Base-by-base conservation (phyloP, 148 eudicot genomes). In the Rhododendron molle region DNA sequence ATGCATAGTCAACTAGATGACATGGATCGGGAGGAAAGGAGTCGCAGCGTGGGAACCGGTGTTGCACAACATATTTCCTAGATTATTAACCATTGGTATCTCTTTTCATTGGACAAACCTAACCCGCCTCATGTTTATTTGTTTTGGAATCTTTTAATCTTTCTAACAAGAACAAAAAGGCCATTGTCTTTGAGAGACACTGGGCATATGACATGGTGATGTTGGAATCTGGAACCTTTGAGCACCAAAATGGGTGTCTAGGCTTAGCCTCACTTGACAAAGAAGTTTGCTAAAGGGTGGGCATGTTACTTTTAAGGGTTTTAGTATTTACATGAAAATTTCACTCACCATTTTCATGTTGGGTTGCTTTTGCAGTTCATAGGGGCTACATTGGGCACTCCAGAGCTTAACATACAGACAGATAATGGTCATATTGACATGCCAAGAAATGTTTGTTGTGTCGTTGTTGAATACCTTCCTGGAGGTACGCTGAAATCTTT, bases 401-500 rank as follows among this genome's bases (percentile, higher is more conserved):
- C 97, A 58, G 95, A 90, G 86, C 89, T 95, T 60, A 94, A 92
- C 87, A 87, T 95, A 84, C 97, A 94, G 87, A 93, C 93, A 46
- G 96, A 94, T 60, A 91, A 90, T 82, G 96, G 97, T 86, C 98
- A 94, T 56, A 86, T 95, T 86, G 93, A 92, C 81, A 90, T 94
- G 97, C 96, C 97, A 12, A 91, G 91, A 67, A 93, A 91, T 86
- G 90, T 94, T 81, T 93, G 97, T 86, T 94, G 98, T 85, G 98
- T 95, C 49, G 93, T 94, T 46, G 97, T 95, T 47, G 98, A 95
- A 90, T 95, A 95, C 87, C 96, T 95, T 87, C 94, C 98, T 26
- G 98, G 98, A n/a, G 98, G 98, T 79, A 91, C 97, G 23, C 88
- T 95, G 81, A 95, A 95, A 87, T 89, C 89, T 80, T 95, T 88